Conservation (phyloP, 2,329 filamentous ascomycete genomes). For the Dactylellina parvicollis region DNA sequence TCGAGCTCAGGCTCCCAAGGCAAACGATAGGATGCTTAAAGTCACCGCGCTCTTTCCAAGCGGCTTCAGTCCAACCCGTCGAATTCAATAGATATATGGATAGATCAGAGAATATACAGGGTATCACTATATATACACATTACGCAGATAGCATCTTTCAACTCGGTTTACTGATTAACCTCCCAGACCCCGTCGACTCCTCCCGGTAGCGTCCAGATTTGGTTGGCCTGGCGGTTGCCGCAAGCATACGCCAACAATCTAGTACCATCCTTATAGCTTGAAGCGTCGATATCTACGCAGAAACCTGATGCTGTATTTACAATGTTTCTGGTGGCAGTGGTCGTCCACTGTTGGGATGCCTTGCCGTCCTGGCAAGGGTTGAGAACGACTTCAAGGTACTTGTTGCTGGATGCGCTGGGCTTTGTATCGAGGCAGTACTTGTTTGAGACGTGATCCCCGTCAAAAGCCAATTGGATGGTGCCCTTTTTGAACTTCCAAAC, state of each 20-base stretch:
- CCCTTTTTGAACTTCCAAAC: conserved; percentile 51
- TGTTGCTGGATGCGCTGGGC: not conserved
- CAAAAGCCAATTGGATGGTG: conserved; percentile 49
- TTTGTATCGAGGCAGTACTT: conserved; percentile 49
- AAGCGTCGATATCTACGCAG: conserved; percentile 51
- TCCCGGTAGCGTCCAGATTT: conserved; percentile 31
- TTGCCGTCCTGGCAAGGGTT: conserved; percentile 37
- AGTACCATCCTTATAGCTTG: conserved; percentile 45
- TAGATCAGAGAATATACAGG: not conserved
- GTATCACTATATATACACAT: conserved; percentile 12
- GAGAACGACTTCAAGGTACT: conserved; percentile 31
- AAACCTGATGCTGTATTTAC: conserved; percentile 19
- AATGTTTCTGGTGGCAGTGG: conserved; percentile 31
- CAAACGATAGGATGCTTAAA: no score
- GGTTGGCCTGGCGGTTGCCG: conserved; percentile 44
- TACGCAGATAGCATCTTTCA: not conserved
- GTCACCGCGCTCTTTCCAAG: no score
- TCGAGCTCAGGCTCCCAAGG: not conserved
- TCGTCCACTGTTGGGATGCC: conserved; percentile 42
- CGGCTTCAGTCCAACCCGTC: no score
- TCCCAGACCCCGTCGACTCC: conserved; percentile 41
- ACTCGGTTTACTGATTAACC: not conserved
- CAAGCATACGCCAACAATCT: conserved; percentile 41
- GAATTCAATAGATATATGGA: not conserved
- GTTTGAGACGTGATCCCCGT: conserved; percentile 22